Conservation (phyloP, 345 rosid genomes). For the Trapa bicornis region DNA sequence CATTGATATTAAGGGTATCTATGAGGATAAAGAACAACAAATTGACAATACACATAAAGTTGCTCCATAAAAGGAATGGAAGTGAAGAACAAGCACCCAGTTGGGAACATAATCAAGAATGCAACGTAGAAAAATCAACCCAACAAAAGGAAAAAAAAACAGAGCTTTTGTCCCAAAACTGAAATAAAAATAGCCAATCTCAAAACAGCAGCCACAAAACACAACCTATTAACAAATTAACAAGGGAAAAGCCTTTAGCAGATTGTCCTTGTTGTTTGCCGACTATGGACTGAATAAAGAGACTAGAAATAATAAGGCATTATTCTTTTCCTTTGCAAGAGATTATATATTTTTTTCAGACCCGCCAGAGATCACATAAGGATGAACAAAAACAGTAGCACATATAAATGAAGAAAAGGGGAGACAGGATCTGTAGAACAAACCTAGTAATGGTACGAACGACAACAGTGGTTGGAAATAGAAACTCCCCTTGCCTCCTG, state of each 20-base stretch:
- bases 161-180: too few species aligned
- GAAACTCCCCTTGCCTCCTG: background rate
- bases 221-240: background rate
- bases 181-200: too few species aligned
- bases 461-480: background rate
- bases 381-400: background rate
- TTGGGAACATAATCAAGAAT: slow-evolving; percentile 3
- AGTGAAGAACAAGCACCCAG: slow-evolving; percentile 5
- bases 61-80: slow-evolving; percentile 3
- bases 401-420: background rate
- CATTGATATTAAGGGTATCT: slow-evolving; percentile 11
- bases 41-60: slow-evolving; percentile 3
- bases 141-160: background rate
- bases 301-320: background rate
- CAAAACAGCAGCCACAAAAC: background rate
- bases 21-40: slow-evolving; percentile 2
- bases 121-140: slow-evolving; percentile 3
- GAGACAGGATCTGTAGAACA: slow-evolving; percentile 1
- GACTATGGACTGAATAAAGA: background rate
- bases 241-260: background rate
- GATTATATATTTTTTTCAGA: too few species aligned
- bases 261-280: background rate
- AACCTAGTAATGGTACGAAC: background rate
- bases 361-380: background rate
- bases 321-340: background rate